Base-by-base conservation (phyloP, 148 eudicot genomes). In the Talinum fruticosum region DNA sequence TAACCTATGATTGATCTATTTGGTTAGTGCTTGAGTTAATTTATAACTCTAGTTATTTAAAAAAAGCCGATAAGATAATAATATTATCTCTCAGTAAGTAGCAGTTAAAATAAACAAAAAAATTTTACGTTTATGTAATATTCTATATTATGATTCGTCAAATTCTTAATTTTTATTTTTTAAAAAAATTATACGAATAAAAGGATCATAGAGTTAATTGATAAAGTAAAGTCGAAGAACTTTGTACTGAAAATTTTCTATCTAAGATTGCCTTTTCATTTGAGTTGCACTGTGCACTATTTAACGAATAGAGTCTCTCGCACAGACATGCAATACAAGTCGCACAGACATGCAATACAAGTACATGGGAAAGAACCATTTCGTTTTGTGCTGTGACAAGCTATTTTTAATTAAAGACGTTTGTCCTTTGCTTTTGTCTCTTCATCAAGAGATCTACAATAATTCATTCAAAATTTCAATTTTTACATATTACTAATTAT, bases 291-390 rank as follows among this genome's bases (percentile, higher is more conserved):
- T 66, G 69, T 10, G 12, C 6, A 16, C 10, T 30, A 15, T 66
- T 5, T 66, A 30, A 30, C n/a, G 32, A 4, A 66, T 66, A 10
- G 35, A 51, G 29, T 36, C 29, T 33, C 47, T 69, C 72, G 24
- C 6, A 69, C 45, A 37, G 16, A 41, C 47, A 41, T 41, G 47
- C 47, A n/a, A n/a, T n/a, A n/a, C n/a, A n/a, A n/a, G n/a, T 69
- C 72, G 24, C 6, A 69, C 45, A 37, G 16, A 41, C 47, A 41
- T 41, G 47, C 47, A n/a, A n/a, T n/a, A n/a, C n/a, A 41, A 41
- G 7, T 41, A 69, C 72, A 66, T 66, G 68, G 65, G 33, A 76
- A 76, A 1, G 44, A 76, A n/a, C 79, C 79, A 6, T 21, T 57
- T 45, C 13, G 26, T 47, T 57, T 45, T 6, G 26, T 47, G n/a